Conservation (phyloP, 179 eudicot genomes). For the Silene noctiflora region DNA sequence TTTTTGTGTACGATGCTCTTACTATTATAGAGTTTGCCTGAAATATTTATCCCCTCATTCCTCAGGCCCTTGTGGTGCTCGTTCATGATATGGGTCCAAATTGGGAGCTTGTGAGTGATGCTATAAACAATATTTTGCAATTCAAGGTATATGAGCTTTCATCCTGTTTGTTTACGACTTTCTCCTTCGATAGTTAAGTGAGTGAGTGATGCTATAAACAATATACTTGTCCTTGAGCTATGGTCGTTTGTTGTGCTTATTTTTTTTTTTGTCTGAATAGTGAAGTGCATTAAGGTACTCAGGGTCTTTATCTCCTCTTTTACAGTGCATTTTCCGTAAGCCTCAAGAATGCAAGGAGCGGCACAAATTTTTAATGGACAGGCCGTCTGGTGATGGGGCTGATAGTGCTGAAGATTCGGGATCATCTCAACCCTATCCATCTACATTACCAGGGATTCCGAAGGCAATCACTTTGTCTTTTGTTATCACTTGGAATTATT, state of each 20-base stretch:
- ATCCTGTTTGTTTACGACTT: constrained; percentile 1
- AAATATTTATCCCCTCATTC: constrained; percentile 13
- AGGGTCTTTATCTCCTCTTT: constrained; percentile 12
- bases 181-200: neutral
- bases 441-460: constrained; percentile 96
- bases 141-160: constrained; percentile 59
- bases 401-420: constrained; percentile 98
- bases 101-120: constrained; percentile 98
- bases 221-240: neutral
- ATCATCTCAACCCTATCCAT: constrained; percentile 88
- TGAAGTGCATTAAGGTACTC: constrained; percentile 10
- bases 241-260: neutral
- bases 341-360: constrained; percentile 92
- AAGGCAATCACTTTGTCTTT: constrained; percentile 46
- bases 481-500: neutral
- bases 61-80: constrained; percentile 93
- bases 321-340: constrained; percentile 77
- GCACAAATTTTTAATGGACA: constrained; percentile 66
- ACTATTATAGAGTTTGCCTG: constrained; percentile 18
- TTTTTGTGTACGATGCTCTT: neutral
- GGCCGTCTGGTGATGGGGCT: constrained; percentile 76
- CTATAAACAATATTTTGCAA: constrained; percentile 73
- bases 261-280: constrained; percentile 12
- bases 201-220: constrained; percentile 1
- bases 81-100: constrained; percentile 98